These are phyloP conservation scores for Suillus subluteus DNA, from an alignment of 768 basidiomycete genomes.

Conservation along the genomic window DNA sequence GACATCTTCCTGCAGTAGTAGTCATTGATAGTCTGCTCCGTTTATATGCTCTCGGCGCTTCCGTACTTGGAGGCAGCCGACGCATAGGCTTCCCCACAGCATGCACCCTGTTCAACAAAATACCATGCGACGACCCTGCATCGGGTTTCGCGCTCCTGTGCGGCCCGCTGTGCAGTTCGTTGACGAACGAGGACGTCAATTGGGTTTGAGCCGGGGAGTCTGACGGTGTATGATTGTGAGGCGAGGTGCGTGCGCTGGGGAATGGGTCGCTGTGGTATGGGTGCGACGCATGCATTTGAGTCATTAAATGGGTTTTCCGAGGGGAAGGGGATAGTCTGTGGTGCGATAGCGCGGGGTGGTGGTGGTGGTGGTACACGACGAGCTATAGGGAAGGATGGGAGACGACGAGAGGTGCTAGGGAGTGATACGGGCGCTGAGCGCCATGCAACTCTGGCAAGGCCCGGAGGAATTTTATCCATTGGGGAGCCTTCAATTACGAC, in stretches of 20 bases:
- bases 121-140: slow-evolving; percentile 61
- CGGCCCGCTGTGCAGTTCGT: slow-evolving; percentile 34
- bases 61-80: slow-evolving; percentile 36
- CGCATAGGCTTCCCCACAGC: slow-evolving; percentile 57
- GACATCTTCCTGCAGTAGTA: slow-evolving; percentile 47
- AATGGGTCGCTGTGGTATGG: slow-evolving; percentile 14
- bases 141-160: slow-evolving; percentile 43
- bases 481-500: slow-evolving; percentile 23
- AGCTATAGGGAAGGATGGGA: slow-evolving; percentile 18
- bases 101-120: slow-evolving; percentile 56
- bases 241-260: slow-evolving; percentile 34
- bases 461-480: slow-evolving; percentile 24
- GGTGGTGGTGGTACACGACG: slow-evolving; percentile 18
- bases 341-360: slow-evolving; percentile 18
- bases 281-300: slow-evolving; percentile 20
- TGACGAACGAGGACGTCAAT: slow-evolving; percentile 33
- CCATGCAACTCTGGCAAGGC: slow-evolving; percentile 31
- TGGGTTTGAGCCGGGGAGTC: slow-evolving; percentile 26
- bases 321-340: slow-evolving; percentile 26
- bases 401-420: slow-evolving; percentile 22
- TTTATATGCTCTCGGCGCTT: slow-evolving; percentile 45
- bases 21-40: slow-evolving; percentile 56
- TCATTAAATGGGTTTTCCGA: slow-evolving; percentile 33
- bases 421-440: slow-evolving; percentile 23
- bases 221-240: slow-evolving; percentile 30